Conservation (phyloP, 208 protist genomes). For the Porcisia deanei region DNA sequence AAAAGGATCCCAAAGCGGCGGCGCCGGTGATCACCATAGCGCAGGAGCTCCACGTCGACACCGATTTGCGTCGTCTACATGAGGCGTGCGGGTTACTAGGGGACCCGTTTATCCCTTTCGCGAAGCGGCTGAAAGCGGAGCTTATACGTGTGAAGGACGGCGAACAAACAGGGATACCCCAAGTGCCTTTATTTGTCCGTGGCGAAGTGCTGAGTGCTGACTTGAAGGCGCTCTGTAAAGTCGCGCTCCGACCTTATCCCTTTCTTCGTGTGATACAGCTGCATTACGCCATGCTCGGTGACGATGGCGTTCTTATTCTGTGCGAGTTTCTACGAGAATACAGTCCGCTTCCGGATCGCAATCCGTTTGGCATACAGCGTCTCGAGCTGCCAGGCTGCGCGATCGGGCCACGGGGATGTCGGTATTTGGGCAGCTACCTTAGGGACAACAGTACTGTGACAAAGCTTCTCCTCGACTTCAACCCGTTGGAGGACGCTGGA, state of each 20-base stretch:
- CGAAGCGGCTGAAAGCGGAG: conserved; percentile 72
- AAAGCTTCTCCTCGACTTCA: conserved; percentile 78
- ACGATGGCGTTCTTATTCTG: conserved; percentile 82
- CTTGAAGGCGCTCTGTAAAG: conserved; percentile 51
- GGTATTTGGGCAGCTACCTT: conserved; percentile 66
- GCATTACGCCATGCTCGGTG: conserved; percentile 66
- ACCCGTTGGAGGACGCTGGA: conserved; percentile 73
- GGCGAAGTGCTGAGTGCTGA: conserved; percentile 51
- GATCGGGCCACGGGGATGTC: conserved; percentile 67
- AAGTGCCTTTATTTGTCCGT: conserved; percentile 74
- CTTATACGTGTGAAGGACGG: conserved; percentile 78
- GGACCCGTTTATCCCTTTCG: conserved; percentile 61
- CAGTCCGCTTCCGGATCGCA: conserved; percentile 62
- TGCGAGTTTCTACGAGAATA: conserved; percentile 80
- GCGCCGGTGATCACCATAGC: conserved; percentile 44
- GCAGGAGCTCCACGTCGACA: conserved; percentile 75
- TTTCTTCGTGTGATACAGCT: conserved; percentile 77
- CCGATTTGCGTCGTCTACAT: conserved; percentile 63
- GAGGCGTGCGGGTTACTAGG: conserved; percentile 58
- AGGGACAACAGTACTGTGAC: conserved; percentile 73
- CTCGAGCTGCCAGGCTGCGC: conserved; percentile 78
- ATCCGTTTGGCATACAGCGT: conserved; percentile 81
- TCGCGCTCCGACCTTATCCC: conserved; percentile 67
- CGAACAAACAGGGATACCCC: conserved; percentile 69
- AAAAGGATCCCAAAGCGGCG: conserved; percentile 44